phyloP scores from a whole-genome alignment of 208 protist genomes.

The Acanthamoeba triangularis region DNA sequence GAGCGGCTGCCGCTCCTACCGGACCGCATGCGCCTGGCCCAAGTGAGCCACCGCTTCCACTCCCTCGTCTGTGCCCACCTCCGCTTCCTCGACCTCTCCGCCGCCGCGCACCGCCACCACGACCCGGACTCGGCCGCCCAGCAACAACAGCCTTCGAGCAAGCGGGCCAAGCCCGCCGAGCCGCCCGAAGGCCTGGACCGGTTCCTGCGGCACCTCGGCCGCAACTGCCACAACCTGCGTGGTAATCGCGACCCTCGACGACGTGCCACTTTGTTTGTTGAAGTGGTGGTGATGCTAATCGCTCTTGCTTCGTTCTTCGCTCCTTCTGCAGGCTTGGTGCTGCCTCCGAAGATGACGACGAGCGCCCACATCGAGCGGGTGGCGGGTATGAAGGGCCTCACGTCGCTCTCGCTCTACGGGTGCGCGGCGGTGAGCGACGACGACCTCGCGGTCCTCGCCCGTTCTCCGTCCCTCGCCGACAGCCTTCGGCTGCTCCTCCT shows the following conservation, averaged over 20 bases:
- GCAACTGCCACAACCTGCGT: neutral
- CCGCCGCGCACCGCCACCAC: neutral
- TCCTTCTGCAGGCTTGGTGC: neutral
- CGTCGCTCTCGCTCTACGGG: neutral
- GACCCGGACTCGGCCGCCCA: too few relatives aligned
- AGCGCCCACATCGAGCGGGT: neutral
- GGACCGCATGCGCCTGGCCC: neutral
- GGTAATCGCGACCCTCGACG: too few relatives aligned
- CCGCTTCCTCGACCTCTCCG: slow-evolving; percentile 7
- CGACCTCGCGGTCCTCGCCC: neutral
- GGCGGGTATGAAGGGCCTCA: neutral
- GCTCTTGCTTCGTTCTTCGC: too few relatives aligned
- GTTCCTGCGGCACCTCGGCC: neutral
- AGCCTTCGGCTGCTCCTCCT: neutral
- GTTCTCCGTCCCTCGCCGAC: neutral
- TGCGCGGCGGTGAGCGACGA: neutral
- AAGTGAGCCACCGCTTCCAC: neutral
- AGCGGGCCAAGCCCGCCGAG: neutral
- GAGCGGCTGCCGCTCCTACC: neutral
- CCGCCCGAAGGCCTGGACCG: neutral
- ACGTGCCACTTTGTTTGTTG: too few relatives aligned
- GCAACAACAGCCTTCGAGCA: neutral
- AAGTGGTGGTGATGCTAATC: neutral
- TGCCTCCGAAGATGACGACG: neutral
- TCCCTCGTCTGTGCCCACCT: neutral